Percentiles rank a stretch among this genome's conserved stretches.
These are phyloP conservation scores for Senecio squalidus DNA, from an alignment of 140 eudicot species.

Conservation along the genomic window DNA sequence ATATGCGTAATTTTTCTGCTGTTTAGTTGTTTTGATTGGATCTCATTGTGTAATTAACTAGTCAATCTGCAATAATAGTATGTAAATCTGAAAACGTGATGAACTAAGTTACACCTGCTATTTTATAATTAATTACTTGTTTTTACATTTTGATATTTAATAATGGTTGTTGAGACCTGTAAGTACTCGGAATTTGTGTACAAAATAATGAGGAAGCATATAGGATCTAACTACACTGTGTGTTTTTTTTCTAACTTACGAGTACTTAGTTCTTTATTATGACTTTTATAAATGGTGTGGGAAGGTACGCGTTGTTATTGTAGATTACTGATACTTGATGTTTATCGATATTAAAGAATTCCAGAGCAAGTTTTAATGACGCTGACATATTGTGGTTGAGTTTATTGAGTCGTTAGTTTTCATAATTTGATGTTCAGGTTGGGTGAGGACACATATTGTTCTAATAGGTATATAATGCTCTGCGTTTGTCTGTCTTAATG, in stretches of 20 bases:
- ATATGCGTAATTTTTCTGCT: not conserved
- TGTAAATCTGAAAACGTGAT: not conserved
- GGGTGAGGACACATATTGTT: conserved; percentile 4
- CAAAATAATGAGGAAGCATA: too few species aligned
- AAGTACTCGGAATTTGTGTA: too few species aligned
- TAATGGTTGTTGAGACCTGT: too few species aligned
- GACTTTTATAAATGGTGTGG: conserved; percentile 7
- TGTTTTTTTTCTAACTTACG: not conserved
- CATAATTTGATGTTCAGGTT: conserved; percentile 13
- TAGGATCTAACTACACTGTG: too few species aligned
- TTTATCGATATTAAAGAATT: not conserved
- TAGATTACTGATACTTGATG: conserved; percentile 6
- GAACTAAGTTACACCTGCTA: too few species aligned
- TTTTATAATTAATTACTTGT: not conserved
- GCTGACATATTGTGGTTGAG: conserved; percentile 14
- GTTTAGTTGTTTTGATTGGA: not conserved
- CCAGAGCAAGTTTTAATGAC: conserved; percentile 4
- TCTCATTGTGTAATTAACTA: not conserved
- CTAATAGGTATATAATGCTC: not conserved
- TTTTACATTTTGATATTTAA: too few species aligned
- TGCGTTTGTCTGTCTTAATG: conserved; percentile 10
- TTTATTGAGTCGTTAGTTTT: conserved; percentile 15
- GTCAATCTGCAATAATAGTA: not conserved
- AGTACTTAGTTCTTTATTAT: conserved; percentile 11
- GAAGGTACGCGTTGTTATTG: conserved; percentile 9